A percentile compares a stretch with the other conserved stretches of the same genome.
Conservation (phyloP, 2,329 filamentous ascomycete species). For the Fusarium bulbicola region DNA sequence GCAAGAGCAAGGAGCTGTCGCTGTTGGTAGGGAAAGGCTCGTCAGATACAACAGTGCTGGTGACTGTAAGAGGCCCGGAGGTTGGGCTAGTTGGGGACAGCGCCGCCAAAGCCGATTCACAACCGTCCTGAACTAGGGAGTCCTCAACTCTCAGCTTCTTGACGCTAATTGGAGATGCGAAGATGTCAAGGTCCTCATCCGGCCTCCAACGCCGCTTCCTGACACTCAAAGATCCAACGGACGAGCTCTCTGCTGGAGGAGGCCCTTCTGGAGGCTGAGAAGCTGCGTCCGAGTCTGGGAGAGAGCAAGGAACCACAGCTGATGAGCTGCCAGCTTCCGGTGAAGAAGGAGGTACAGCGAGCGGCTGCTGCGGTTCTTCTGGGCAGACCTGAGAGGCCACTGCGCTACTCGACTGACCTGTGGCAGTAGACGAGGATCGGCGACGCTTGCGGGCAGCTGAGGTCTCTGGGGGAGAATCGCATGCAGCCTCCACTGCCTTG, state of each 20-base stretch:
- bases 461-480: background rate
- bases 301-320: background rate
- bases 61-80: background rate
- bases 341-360: background rate
- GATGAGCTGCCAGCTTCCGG: background rate
- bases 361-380: background rate
- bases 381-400: accelerated
- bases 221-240: background rate
- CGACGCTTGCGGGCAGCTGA: background rate
- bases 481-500: no score
- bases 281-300: background rate
- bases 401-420: background rate
- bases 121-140: background rate
- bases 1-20: background rate
- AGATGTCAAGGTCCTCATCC: background rate
- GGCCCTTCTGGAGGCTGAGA: background rate
- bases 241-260: background rate
- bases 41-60: background rate
- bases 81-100: background rate
- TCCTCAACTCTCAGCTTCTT: background rate
- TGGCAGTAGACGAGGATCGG: background rate
- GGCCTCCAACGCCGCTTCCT: background rate
- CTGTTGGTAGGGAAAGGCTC: no score
- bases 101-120: background rate
- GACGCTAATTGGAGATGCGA: background rate